phyloP scores from a whole-genome alignment of 208 protist genomes.

The Trypanosoma theileri region DNA sequence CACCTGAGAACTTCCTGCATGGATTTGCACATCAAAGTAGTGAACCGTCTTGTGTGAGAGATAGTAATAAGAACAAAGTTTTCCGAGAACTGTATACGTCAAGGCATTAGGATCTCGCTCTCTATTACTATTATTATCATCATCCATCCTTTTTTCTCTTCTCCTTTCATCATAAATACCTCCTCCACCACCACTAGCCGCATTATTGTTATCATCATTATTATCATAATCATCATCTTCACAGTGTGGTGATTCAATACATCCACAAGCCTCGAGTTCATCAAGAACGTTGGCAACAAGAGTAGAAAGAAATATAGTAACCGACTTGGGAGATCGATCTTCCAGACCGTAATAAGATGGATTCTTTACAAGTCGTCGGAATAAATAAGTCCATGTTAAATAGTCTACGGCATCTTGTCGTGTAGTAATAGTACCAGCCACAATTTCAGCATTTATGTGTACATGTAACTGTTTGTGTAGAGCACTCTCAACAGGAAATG shows the following conservation, averaged over 20 bases:
- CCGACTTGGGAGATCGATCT: constrained; percentile 80
- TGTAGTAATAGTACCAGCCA: constrained; percentile 93
- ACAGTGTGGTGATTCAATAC: constrained; percentile 63
- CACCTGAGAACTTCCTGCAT: constrained; percentile 41
- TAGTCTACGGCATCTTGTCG: constrained; percentile 98
- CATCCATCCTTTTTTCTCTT: not conserved
- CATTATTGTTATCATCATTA: constrained; percentile 27
- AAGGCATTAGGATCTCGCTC: constrained; percentile 51
- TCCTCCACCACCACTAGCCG: constrained; percentile 26
- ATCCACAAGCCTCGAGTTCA: constrained; percentile 83
- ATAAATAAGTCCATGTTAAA: constrained; percentile 99
- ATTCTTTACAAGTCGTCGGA: constrained; percentile 96
- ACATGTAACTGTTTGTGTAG: constrained; percentile 95
- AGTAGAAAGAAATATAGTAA: constrained; percentile 84
- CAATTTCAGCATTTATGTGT: constrained; percentile 99
- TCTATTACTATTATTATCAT: constrained; percentile 20
- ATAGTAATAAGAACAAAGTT: constrained; percentile 99
- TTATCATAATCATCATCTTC: constrained; percentile 45
- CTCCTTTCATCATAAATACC: constrained; percentile 33
- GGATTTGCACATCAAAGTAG: constrained; percentile 87
- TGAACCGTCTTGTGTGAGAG: constrained; percentile 94
- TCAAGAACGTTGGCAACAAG: constrained; percentile 81
- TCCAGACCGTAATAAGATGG: constrained; percentile 98
- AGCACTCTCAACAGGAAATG: constrained; percentile 99
- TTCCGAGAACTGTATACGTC: constrained; percentile 91